A percentile compares a stretch with the other conserved stretches of the same genome.
These are phyloP conservation scores for Saksenaea vasiformis DNA, from an alignment of 371 early-diverging fungal species.

Conservation along the genomic window DNA sequence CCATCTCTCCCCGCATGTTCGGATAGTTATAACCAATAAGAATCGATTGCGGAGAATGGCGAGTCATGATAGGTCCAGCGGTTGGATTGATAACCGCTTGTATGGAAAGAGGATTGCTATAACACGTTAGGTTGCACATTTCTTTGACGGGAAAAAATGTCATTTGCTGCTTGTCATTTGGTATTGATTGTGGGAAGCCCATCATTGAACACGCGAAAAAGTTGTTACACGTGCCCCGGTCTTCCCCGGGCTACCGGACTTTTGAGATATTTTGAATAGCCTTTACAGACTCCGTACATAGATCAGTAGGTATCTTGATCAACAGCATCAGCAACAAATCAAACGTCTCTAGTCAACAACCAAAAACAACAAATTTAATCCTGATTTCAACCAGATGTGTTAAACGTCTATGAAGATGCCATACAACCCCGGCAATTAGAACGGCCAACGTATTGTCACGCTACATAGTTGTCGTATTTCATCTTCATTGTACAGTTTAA, in stretches of 20 bases:
- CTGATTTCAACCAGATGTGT: too few species aligned
- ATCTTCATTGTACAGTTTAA: too few species aligned
- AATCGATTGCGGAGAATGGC: neutral
- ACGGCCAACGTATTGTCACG: too few species aligned
- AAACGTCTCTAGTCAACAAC: too few species aligned
- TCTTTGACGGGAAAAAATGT: neutral
- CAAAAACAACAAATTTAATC: too few species aligned
- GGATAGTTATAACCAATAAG: conserved; percentile 5
- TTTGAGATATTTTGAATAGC: too few species aligned
- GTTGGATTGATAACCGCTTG: neutral
- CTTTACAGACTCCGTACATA: neutral
- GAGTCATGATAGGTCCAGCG: neutral
- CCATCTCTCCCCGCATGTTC: conserved; percentile 2
- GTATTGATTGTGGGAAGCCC: neutral
- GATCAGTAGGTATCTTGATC: too few species aligned
- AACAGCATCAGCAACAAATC: too few species aligned
- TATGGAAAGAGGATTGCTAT: neutral
- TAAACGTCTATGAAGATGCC: too few species aligned
- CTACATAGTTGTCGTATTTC: too few species aligned
- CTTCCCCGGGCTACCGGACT: conserved; percentile 1
- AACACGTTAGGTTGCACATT: neutral
- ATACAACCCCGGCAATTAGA: too few species aligned
- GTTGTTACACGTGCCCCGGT: neutral
- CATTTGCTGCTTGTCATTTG: neutral
- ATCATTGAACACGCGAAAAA: neutral